Evolutionary conservation across 2,329 filamentous ascomycete genomes (phyloP).

Genomic region (Aureobasidium sp.): DNA sequence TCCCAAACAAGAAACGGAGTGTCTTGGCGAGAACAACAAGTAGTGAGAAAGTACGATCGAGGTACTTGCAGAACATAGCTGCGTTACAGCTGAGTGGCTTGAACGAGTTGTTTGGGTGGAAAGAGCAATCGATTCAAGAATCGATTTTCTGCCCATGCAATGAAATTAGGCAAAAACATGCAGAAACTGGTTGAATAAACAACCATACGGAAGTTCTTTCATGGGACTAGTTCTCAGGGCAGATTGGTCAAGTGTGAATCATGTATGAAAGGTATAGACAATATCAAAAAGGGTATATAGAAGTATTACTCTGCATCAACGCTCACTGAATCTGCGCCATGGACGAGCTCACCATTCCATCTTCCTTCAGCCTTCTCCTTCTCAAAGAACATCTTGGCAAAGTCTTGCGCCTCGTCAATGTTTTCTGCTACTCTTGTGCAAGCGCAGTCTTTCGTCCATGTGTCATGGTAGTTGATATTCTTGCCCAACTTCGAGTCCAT

Average conservation of each 20-base stretch:
- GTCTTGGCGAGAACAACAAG: background rate
- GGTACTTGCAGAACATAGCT: background rate
- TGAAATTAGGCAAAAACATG: background rate
- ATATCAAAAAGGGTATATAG: background rate
- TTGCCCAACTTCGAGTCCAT: constrained; percentile 11
- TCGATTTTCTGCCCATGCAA: background rate
- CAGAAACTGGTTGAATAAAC: background rate
- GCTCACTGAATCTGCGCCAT: background rate
- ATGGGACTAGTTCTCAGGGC: too few relatives aligned
- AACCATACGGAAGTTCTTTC: background rate
- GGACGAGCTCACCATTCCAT: background rate
- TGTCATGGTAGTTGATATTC: constrained; percentile 10
- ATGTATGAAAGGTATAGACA: background rate
- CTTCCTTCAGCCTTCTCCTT: constrained; percentile 3
- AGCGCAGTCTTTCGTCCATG: constrained; percentile 9
- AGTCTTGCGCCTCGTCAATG: background rate
- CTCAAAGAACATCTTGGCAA: constrained; percentile 7
- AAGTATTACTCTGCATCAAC: background rate
- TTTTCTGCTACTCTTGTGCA: constrained; percentile 4
- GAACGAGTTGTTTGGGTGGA: background rate
- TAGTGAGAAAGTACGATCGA: background rate
- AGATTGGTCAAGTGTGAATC: background rate
- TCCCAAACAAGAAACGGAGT: background rate
- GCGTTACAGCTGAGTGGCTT: background rate
- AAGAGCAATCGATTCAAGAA: background rate